These are phyloP conservation scores for Sanghuangporus weigelae DNA, from an alignment of 1,284 basidiomycete species.

Conservation along the genomic window DNA sequence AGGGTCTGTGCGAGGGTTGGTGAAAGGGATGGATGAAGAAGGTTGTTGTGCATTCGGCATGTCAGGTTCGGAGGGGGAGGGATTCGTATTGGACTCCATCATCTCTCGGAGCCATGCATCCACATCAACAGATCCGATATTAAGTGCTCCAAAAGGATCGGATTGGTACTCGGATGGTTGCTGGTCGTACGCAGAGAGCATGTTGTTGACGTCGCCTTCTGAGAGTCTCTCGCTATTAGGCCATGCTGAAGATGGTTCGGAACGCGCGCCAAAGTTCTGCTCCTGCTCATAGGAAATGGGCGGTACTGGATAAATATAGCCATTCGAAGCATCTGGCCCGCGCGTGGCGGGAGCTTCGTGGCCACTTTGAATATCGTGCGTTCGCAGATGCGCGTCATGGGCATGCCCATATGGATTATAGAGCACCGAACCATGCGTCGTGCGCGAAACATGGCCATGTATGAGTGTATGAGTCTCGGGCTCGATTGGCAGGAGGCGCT, in stretches of 20 bases:
- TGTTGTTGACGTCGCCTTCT: neutral
- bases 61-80: neutral
- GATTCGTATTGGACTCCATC: neutral
- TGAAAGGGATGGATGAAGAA: neutral
- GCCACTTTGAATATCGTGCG: constrained; percentile 4
- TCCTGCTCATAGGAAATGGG: constrained; percentile 8
- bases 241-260: constrained; percentile 3
- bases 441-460: constrained; percentile 13
- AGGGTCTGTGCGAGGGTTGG: neutral
- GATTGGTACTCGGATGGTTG: neutral
- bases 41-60: neutral
- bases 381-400: constrained; percentile 10
- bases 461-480: constrained; percentile 5
- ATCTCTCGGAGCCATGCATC: constrained; percentile 16
- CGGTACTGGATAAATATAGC: constrained; percentile 2
- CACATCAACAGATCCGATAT: constrained; percentile 11
- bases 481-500: neutral
- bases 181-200: neutral
- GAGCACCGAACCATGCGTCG: constrained; percentile 13
- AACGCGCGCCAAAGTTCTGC: neutral
- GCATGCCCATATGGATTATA: constrained; percentile 16
- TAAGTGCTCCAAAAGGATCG: neutral
- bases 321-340: neutral
- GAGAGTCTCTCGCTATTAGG: constrained; percentile 2
- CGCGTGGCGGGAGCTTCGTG: neutral